These are phyloP conservation scores for Ustilago loliicola DNA, from an alignment of 1,284 basidiomycete species.

Conservation along the genomic window DNA sequence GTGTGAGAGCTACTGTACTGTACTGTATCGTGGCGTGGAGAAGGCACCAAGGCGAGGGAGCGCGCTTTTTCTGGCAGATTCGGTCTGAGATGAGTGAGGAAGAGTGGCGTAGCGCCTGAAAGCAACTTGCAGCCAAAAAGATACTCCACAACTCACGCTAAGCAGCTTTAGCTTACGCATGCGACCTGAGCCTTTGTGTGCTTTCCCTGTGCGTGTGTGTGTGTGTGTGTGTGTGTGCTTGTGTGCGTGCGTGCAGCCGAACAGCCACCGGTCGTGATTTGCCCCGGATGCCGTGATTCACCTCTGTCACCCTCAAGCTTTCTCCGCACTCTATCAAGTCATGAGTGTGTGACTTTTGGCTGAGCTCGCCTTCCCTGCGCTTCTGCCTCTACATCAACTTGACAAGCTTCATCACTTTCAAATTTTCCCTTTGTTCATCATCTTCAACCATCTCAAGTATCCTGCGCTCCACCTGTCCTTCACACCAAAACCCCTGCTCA, in stretches of 20 bases:
- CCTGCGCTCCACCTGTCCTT: background rate
- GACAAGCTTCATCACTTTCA: background rate
- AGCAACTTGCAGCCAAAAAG: background rate
- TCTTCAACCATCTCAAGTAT: background rate
- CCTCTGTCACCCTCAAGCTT: background rate
- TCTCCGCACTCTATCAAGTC: background rate
- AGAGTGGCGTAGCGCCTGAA: conserved; percentile 3
- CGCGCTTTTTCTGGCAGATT: background rate
- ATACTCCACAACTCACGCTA: background rate
- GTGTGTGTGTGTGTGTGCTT: no score
- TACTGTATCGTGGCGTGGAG: no score
- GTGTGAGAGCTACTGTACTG: background rate
- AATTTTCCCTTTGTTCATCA: background rate
- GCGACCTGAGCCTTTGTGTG: background rate
- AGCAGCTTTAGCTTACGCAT: conserved; percentile 15
- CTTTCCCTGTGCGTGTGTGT: background rate
- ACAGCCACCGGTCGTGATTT: conserved; percentile 14
- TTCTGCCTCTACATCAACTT: background rate
- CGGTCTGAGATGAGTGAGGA: background rate
- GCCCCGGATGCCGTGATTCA: conserved; percentile 15
- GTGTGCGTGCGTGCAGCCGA: background rate
- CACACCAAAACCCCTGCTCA: background rate
- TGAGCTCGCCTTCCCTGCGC: background rate
- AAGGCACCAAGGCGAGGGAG: background rate
- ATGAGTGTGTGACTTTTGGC: background rate